Conservation (phyloP, 345 rosid species). For the Linum usitatissimum region DNA sequence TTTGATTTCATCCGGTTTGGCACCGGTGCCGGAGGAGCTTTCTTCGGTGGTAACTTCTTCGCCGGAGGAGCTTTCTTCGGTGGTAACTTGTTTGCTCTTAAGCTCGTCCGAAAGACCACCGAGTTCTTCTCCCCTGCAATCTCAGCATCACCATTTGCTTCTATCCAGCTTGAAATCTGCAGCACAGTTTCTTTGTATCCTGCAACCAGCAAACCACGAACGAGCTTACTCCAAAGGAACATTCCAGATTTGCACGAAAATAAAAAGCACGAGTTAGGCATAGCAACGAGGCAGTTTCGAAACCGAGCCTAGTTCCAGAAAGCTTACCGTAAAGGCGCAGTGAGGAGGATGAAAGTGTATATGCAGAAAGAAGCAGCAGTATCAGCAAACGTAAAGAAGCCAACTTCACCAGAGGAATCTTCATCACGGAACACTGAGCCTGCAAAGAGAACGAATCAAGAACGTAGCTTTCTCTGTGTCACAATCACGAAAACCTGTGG, state of each 20-base stretch:
- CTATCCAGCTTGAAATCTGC: not conserved
- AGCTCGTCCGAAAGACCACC: not conserved
- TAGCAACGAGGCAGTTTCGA: not conserved
- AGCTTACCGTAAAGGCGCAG: slow-evolving; percentile 4
- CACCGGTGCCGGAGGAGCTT: too few species aligned
- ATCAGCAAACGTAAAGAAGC: not conserved
- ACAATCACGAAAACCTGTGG: not conserved
- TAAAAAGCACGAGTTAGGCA: not conserved
- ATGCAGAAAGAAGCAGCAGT: slow-evolving; percentile 5
- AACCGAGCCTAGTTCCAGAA: too few species aligned
- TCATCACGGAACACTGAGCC: not conserved
- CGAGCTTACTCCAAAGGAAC: not conserved
- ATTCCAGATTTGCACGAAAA: too few species aligned
- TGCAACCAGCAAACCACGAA: not conserved
- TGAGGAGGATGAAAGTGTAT: not conserved
- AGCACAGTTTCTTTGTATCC: not conserved
- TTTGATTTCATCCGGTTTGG: too few species aligned
- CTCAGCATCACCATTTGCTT: not conserved
- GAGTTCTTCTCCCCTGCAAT: not conserved
- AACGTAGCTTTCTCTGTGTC: not conserved
- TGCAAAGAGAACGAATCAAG: not conserved
- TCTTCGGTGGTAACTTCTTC: too few species aligned
- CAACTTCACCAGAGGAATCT: not conserved
- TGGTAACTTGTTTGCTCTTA: not conserved
- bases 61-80: not conserved